phyloP scores from a whole-genome alignment of 2,329 filamentous ascomycete genomes.

The Cladosporium sp. region DNA sequence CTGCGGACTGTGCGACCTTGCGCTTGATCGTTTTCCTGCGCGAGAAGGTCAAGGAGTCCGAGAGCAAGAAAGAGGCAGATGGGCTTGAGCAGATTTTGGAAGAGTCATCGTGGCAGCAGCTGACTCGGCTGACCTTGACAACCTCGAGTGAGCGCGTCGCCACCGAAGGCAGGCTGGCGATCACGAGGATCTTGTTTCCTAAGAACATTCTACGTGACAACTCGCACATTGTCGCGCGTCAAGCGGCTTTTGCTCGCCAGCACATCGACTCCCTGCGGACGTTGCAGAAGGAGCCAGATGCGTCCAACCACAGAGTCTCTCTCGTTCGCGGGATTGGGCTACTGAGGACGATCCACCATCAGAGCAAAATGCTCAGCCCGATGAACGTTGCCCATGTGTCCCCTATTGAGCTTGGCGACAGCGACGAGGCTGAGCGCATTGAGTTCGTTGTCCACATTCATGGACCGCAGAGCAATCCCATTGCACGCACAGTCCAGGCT shows the following conservation, averaged over 20 bases:
- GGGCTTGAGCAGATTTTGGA: constrained; percentile 15
- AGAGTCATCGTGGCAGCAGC: constrained; percentile 16
- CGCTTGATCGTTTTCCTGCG: constrained; percentile 13
- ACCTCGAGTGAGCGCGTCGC: constrained; percentile 8
- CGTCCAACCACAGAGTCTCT: not conserved
- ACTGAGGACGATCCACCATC: constrained; percentile 7
- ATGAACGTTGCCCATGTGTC: not conserved
- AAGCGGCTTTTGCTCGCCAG: constrained; percentile 16
- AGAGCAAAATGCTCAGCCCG: constrained; percentile 1
- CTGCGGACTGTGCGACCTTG: constrained; percentile 6
- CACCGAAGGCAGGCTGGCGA: not conserved
- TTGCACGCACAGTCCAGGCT: constrained; percentile 11
- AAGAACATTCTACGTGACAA: constrained; percentile 1
- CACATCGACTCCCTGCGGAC: constrained; percentile 14
- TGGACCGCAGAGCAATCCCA: constrained; percentile 15
- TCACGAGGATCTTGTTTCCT: constrained; percentile 17
- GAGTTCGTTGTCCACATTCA: constrained; percentile 20
- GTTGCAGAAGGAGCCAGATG: not conserved
- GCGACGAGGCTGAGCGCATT: constrained; percentile 6
- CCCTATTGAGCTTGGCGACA: constrained; percentile 2
- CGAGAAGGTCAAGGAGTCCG: constrained; percentile 1
- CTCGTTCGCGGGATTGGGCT: constrained; percentile 4
- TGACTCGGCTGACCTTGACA: constrained; percentile 15
- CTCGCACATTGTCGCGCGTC: constrained; percentile 11
- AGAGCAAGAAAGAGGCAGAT: not conserved